Base-by-base conservation (phyloP, 148 eudicot species). In the Arctostaphylos glauca region DNA sequence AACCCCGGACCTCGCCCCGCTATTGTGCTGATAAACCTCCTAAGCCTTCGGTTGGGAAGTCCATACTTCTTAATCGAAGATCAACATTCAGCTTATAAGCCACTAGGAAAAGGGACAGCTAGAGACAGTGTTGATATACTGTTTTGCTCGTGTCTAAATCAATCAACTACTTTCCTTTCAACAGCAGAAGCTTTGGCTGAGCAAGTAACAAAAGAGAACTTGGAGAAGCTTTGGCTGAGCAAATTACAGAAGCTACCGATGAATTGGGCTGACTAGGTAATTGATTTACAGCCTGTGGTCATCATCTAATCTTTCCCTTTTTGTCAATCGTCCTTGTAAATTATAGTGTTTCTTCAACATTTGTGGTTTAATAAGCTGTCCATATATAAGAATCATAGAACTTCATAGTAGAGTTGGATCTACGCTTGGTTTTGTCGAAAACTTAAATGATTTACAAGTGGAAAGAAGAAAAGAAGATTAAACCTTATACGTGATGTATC, bases 161-260 rank as follows among this genome's bases (percentile, higher is more conserved):
- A 3, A 44, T 49, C 18, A 25, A 15, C 71, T 25, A 66, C 25
- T 75, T 23, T 9, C 38, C 23, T 52, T 23, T 23, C 9, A 43
- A 77, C 81, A 83, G 84, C 84, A 14, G 81, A 83, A 48, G 76
- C 84, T 77, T 46, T 77, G 48, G 84, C 84, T 0, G 75, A 59
- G 68, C 52, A 67, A 54, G 84, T 83, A 50, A 77, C 84, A n/a
- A 38, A 53, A 25, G 84, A 83, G 73, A 67, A 83, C 81, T 77
- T 83, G 2, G 81, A 50, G 8, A 67, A 66, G 59, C n/a, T n/a
- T n/a, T n/a, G 84, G 84, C 96, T 38, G 97, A 87, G 54, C 98
- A 5, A 83, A 74, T 6, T 96, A 96, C 87, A 88, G 98, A 76
- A 91, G 84, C 77, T 96, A 91, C 87, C 89, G 98, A 10, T 95